Conservation (phyloP, 345 rosid species). For the Camelina hispida region DNA sequence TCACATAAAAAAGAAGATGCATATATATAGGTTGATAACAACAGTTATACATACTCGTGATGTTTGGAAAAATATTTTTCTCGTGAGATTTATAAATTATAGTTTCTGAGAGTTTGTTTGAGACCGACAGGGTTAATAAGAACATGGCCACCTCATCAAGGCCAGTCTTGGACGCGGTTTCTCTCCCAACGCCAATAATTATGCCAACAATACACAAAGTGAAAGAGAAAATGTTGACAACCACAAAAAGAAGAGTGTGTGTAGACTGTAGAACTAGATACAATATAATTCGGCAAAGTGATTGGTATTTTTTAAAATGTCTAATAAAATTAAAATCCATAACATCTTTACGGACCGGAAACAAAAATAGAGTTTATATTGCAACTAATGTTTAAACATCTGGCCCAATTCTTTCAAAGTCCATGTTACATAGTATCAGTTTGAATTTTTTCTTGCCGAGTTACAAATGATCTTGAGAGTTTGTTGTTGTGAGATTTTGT, state of each 20-base stretch:
- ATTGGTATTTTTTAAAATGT: not conserved
- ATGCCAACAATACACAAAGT: conserved; percentile 20
- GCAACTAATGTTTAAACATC: not conserved
- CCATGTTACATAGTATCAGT: not conserved
- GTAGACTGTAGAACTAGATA: not conserved
- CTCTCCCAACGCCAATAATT: conserved; percentile 26
- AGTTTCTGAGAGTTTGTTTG: conserved; percentile 5
- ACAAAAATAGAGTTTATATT: not conserved
- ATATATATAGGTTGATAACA: not conserved
- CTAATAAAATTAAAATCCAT: not conserved
- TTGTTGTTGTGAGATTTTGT: not conserved
- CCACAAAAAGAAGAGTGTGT: not conserved
- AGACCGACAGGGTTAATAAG: conserved; percentile 14
- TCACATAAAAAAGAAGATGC: conserved; percentile 4
- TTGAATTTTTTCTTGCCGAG: not conserved
- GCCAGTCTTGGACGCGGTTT: conserved; percentile 43
- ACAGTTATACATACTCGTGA: conserved; percentile 18
- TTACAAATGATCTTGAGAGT: no score
- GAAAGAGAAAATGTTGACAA: not conserved
- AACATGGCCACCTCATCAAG: conserved; percentile 46
- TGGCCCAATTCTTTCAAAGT: not conserved
- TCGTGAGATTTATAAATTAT: conserved; percentile 8
- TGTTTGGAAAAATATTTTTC: not conserved
- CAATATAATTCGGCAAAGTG: not conserved
- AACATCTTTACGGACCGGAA: not conserved